Evolutionary conservation across 139 green algal species (phyloP), one percentile per base, ranked within the genome.

Genomic region (Bryopsis sp.): DNA sequence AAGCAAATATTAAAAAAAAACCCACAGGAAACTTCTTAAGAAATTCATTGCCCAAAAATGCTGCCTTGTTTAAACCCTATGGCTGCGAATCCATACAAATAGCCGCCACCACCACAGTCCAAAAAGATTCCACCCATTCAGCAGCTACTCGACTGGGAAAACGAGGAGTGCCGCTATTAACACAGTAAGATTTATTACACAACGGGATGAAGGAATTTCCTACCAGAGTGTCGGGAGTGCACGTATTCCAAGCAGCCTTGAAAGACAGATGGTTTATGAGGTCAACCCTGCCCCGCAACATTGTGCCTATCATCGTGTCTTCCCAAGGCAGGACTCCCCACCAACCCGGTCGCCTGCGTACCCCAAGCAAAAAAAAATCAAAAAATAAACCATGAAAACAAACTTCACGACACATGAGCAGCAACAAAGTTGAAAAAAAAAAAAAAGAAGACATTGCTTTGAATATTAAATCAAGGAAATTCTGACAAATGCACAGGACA

Each of bases 281-380:
- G 31, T 31, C 29, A 31, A 43, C 48, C 2, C 39, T 65, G 19
- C 47, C 66, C 58, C 32, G 29, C 47, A 82, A 66, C 69, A 89
- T 58, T 54, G 82, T 46, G 32, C 77, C 79, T 29, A 89, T 39
- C 31, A 82, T 54, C 6, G 89, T 83, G 50, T 89, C 83, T 71
- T 89, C 83, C 83, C 83, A 89, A 24, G 80, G 80, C 54, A 89
- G 59, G 15, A 39, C 31, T 19, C 39, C 32, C 47, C 60, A 82
- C 77, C 83, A 89, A 11, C n/a, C 5, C 47, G 72, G 64, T 0
- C 58, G 62, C 1, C 34, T 2, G 57, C n/a, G n/a, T n/a, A n/a
- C n/a, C n/a, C n/a, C n/a, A n/a, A n/a, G n/a, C n/a, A n/a, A n/a
- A n/a, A n/a, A n/a, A n/a, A n/a, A n/a, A n/a, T n/a, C n/a, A n/a